Base-by-base conservation (phyloP, 257 asterid species). In the Jasminum sambac region DNA sequence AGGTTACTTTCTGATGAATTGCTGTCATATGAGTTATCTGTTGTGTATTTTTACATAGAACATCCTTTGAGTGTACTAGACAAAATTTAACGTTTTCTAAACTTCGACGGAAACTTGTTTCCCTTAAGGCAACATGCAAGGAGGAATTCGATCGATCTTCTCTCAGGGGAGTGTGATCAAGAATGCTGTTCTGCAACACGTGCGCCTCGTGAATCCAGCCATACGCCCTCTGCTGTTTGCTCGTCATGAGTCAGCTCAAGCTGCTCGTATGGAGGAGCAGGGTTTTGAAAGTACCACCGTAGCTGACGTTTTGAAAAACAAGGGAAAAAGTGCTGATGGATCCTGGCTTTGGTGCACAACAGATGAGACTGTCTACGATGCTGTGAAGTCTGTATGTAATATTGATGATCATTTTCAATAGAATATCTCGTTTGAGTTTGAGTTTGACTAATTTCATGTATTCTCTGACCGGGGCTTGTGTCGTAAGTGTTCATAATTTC, bases 281-380 rank as follows among this genome's bases (percentile, higher is more conserved):
- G 89, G 87, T 62, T 84, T 84, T 71, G 89, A 84, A 41, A 82
- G 89, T 62, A 82, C 87, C 23, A 84, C 74, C 5, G 79, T 84
- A 41, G 71, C 85, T 21, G 89, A 84, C 72, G 59, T 82, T 39
- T 8, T 82, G 77, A 68, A 77, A 77, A 36, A 57, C 19, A 82
- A 84, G 72, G 89, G 89, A 16, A 82, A 82, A 77, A 70, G 71
- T 24, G 89, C 80, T 0, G 87, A 82, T 70, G 87, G 85, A 39
- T 84, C 89, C 37, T 84, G 87, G 87, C 85, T 84, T 40, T 84
- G 87, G 87, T 84, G 89, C 82, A 79, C 87, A 19, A 85, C 84
- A 3, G 82, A 85, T 23, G 87, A 85, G 72, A 46, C 69, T n/a
- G 89, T 85, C 50, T 85, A 85, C 66, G 87, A 85, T 71, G 89